Evolutionary conservation across 2,329 filamentous ascomycete genomes (phyloP).

Genomic region (Aspergillus fumigatiaffinis): DNA sequence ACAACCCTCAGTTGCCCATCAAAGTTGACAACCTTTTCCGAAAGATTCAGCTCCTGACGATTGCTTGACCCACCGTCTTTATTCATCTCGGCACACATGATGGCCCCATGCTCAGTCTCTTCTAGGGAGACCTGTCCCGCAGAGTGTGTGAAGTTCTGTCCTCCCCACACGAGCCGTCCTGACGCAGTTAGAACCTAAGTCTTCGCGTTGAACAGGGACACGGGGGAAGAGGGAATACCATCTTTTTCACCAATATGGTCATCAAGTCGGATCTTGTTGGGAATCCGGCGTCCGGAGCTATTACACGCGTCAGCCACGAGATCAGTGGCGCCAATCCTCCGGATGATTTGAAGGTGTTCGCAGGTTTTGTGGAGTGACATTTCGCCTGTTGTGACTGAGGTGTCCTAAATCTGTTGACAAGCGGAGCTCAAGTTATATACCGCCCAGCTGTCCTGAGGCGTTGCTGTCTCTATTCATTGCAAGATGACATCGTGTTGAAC

Average conservation of each 20-base stretch:
- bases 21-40: conserved; percentile 14
- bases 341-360: conserved; percentile 8
- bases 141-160: conserved; percentile 13
- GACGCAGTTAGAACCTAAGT: background rate
- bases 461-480: background rate
- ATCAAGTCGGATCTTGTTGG: conserved; percentile 11
- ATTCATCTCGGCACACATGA: conserved; percentile 13
- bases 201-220: background rate
- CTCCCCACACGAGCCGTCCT: conserved; percentile 20
- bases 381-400: too few relatives aligned
- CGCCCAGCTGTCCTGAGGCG: background rate
- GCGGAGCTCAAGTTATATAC: too few relatives aligned
- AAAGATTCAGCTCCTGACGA: conserved; percentile 13
- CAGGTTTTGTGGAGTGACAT: conserved; percentile 8
- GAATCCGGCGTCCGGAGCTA: background rate
- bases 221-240: conserved; percentile 1
- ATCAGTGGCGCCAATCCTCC: conserved; percentile 7
- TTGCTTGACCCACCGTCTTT: conserved; percentile 8
- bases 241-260: conserved; percentile 15
- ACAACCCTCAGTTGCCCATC: too few relatives aligned
- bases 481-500: background rate
- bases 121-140: conserved; percentile 11
- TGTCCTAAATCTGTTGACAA: too few relatives aligned
- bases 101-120: conserved; percentile 10
- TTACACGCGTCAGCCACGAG: background rate